Evolutionary conservation across 108 stramenopile species (phyloP).

Genomic region (Nitzschia sp.): DNA sequence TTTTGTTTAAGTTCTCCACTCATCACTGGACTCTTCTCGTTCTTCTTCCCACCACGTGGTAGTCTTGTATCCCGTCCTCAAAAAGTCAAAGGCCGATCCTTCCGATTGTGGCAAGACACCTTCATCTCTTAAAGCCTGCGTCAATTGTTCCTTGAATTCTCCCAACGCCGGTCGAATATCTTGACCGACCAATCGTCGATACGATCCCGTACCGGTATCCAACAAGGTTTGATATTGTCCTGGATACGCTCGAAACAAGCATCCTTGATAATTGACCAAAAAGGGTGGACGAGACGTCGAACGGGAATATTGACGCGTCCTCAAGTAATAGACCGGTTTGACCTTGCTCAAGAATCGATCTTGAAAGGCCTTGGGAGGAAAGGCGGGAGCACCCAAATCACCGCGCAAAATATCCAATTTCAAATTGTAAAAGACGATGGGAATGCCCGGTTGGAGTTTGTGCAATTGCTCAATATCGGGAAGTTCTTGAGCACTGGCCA

Average conservation of each 20-base stretch:
- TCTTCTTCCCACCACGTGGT: slow-evolving; percentile 94
- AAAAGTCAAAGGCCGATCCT: slow-evolving; percentile 71
- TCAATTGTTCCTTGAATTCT: slow-evolving; percentile 89
- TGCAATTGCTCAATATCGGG: slow-evolving; percentile 91
- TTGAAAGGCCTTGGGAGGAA: slow-evolving; percentile 88
- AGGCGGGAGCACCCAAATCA: slow-evolving; percentile 91
- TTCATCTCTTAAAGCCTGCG: slow-evolving; percentile 78
- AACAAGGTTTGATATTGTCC: slow-evolving; percentile 90
- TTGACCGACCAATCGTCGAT: slow-evolving; percentile 67
- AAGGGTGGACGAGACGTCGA: slow-evolving; percentile 84
- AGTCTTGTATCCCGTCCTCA: slow-evolving; percentile 88
- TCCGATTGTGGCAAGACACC: slow-evolving; percentile 75
- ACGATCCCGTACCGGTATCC: slow-evolving; percentile 87
- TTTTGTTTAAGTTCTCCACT: slow-evolving; percentile 81
- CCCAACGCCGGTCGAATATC: slow-evolving; percentile 80
- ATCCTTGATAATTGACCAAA: slow-evolving; percentile 93
- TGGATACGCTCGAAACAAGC: slow-evolving; percentile 92
- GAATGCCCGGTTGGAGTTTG: slow-evolving; percentile 39
- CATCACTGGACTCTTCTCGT: slow-evolving; percentile 70
- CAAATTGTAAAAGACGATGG: slow-evolving; percentile 91
- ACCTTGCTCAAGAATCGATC: slow-evolving; percentile 85
- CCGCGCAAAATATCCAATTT: slow-evolving; percentile 91
- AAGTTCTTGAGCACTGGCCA: slow-evolving; percentile 90
- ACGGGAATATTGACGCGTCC: slow-evolving; percentile 91
- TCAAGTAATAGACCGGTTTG: slow-evolving; percentile 91